phyloP scores from a whole-genome alignment of 768 basidiomycete species.

The Agrocybe chaxingu region DNA sequence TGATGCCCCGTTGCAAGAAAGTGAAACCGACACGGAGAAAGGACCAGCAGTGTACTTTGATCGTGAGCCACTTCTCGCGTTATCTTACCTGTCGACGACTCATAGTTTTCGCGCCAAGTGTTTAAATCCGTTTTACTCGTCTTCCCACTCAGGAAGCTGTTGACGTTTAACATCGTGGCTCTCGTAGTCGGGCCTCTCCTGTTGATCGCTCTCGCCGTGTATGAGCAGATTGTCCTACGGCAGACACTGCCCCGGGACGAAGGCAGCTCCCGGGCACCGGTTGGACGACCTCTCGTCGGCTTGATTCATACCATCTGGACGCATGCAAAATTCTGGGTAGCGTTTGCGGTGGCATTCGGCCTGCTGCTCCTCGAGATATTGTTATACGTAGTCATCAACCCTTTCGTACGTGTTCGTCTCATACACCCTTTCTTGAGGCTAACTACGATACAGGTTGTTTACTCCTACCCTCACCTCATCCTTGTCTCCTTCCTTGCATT shows the following conservation, averaged over 20 bases:
- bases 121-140: conserved; percentile 54
- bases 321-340: conserved; percentile 63
- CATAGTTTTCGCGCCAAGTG: conserved; percentile 38
- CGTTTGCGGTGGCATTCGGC: conserved; percentile 41
- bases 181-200: conserved; percentile 63
- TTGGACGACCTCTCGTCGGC: not conserved
- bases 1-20: conserved; percentile 26
- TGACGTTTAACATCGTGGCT: conserved; percentile 54
- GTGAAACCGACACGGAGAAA: conserved; percentile 14
- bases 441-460: conserved; percentile 45
- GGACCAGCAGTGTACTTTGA: conserved; percentile 67
- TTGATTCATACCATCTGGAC: conserved; percentile 34
- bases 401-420: conserved; percentile 50
- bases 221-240: conserved; percentile 19
- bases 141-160: conserved; percentile 48
- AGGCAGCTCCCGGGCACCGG: not conserved
- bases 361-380: conserved; percentile 46
- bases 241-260: conserved; percentile 1
- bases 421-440: not conserved
- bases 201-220: conserved; percentile 39
- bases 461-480: conserved; percentile 54
- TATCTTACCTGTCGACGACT: not conserved
- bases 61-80: conserved; percentile 37
- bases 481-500: conserved; percentile 46
- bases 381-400: conserved; percentile 53